These are phyloP conservation scores for Kuraishia ogatae DNA, from an alignment of 805 yeast species.

Conservation along the genomic window DNA sequence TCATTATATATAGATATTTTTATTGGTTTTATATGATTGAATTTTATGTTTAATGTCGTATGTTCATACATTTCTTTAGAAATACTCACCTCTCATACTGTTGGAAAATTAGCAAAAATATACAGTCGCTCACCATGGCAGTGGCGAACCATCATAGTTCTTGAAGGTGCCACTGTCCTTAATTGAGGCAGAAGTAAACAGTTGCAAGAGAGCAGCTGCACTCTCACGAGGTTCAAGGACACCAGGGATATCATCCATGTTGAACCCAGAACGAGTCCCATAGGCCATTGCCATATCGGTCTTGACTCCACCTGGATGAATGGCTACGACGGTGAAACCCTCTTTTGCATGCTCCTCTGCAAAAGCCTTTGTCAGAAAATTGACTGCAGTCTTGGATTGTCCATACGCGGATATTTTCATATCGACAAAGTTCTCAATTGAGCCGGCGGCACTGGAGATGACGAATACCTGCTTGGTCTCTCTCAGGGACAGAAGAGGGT, in stretches of 20 bases:
- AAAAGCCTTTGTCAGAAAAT: slow-evolving; percentile 19
- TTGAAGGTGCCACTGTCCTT: not conserved
- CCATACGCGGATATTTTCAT: slow-evolving; percentile 22
- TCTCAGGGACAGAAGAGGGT: slow-evolving; percentile 13
- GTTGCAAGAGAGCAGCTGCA: not conserved
- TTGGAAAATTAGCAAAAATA: no score
- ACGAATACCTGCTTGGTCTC: slow-evolving; percentile 17
- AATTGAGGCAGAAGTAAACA: not conserved
- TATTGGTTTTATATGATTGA: not conserved
- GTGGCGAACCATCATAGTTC: not conserved
- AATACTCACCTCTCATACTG: not conserved
- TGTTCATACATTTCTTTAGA: not conserved
- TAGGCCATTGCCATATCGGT: slow-evolving; percentile 22
- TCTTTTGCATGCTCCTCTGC: slow-evolving; percentile 17
- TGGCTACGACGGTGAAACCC: slow-evolving; percentile 18
- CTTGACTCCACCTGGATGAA: slow-evolving; percentile 32
- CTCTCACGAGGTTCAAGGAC: not conserved
- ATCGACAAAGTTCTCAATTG: slow-evolving; percentile 11
- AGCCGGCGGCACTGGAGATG: slow-evolving; percentile 19
- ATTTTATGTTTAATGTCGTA: not conserved
- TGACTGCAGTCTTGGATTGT: slow-evolving; percentile 28
- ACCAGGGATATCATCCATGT: not conserved
- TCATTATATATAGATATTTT: not conserved
- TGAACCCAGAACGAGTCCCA: not conserved
- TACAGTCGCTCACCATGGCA: not conserved